Base-by-base conservation (phyloP, 1,284 basidiomycete species). In the Austroboletus novae-zelandiae region DNA sequence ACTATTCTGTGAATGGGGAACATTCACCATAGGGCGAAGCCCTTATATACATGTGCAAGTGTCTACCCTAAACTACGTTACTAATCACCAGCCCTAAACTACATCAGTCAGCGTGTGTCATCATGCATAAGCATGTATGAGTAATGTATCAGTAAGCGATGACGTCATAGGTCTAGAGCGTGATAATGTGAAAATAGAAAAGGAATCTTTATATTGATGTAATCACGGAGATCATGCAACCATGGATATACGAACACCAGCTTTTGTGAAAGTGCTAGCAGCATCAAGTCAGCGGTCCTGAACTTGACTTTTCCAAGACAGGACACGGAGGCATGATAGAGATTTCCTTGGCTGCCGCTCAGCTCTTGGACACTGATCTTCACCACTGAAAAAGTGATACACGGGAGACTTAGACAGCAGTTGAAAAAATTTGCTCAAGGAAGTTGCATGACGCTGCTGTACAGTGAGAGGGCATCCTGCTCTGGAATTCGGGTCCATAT, bases 241-340 rank as follows among this genome's bases (percentile, higher is more conserved):
- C 55, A 57, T 2, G 56, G 51, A 36, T 50, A 32, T 17, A 56
- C 45, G 5, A 56, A 39, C 6, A 48, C 23, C 11, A 57, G 53
- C 4, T 34, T 46, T 1, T 31, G 48, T 10, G 48, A 45, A 9
- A 20, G 13, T 15, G 4, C 27, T 37, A 47, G 15, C 14, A 13
- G 34, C 9, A 57, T 40, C 18, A 4, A 0, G 11, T 43, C 41
- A 11, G 17, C 7, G 5, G 45, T 39, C 45, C 34, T 32, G 14
- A 51, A 48, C 2, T 32, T 14, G 20, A 51, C 40, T 4, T 14
- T 37, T 11, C 40, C 34, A 1, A 47, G 29, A 14, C 7, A n/a
- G 5, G 32, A n/a, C 14, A 36, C 40, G 1, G 1, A 20, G 4
- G 40, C 35, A 5, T 11, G 29, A 40, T 51, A 47, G 17, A 20